Base-by-base conservation (phyloP, 116 monocot species). In the Cymodocea nodosa region DNA sequence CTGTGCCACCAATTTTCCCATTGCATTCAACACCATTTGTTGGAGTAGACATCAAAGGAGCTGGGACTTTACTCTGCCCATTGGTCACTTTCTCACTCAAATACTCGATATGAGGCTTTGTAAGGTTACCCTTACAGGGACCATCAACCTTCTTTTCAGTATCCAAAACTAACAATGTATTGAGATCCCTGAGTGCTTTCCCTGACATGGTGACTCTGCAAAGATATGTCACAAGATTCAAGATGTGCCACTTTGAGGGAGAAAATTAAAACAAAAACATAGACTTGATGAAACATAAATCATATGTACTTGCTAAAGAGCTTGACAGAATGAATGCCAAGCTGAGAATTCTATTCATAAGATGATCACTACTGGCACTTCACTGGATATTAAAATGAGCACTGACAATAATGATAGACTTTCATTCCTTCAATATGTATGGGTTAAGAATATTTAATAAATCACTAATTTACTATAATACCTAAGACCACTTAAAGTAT, bases 121-220 rank as follows among this genome's bases (percentile, higher is more conserved):
- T 35, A n/a, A 75, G 68, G 48, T 34, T 76, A 52, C 79, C 81
- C 51, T 95, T 87, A 30, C 22, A 73, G 70, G 71, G 74, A 58
- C 52, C 71, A 23, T 84, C 84, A 57, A 4, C 56, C 50, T 69
- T 79, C 60, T 78, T 81, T 52, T 87, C 92, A 37, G 74, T 64
- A 49, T 53, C 85, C 34, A 81, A 49, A 53, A 76, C 20, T 64
- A 76, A 71, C 50, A 76, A 60, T 64, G 67, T 35, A 51, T 85
- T 95, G 51, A 74, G 80, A 83, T 85, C 83, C 80, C 56, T 81
- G 35, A 90, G 68, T 22, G 81, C 81, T 61, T 76, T 69, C 51
- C 61, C 83, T 44, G 90, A 90, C 95, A 95, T 95, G 44, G 36
- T 75, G 9, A 17, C n/a, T 52, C 66, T 67, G 53, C n/a, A 35